Evolutionary conservation across 148 eudicot species (phyloP), one percentile per base, ranked within the genome.

Genomic region (Heliamphora exappendiculata): DNA sequence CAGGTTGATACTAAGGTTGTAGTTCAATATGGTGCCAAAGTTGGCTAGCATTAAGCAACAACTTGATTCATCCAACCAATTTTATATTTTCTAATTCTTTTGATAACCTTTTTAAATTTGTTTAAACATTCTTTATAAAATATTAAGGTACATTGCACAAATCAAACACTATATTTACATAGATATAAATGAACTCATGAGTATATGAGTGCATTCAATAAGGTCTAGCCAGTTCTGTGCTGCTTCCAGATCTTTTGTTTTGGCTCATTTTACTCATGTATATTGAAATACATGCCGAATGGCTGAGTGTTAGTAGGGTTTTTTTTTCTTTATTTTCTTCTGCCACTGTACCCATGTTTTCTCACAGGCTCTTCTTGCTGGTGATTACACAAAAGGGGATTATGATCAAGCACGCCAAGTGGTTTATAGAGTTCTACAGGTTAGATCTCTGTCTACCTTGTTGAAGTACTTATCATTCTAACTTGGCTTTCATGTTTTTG

Each of bases 281-380:
- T 41, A 4, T 73, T 37, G n/a, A 41, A 10, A 20, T 8, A 72
- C n/a, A 73, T 67, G 37, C 39, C 63, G 3, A 22, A 37, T 37
- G 16, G 49, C 20, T 64, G 26, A 51, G 63, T 51, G 11, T 49
- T 5, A 49, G 9, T 5, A 49, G 9, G 24, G 58, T 31, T 64
- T 57, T 33, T 49, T 10, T 64, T 51, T 19, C 9, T 24, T 14
- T 10, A 41, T 42, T 19, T 55, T 24, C 36, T 60, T 22, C 57
- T 20, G 2, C 41, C 57, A 41, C 26, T 57, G 24, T 70, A 26
- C 14, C 63, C 19, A 20, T 60, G 24, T 59, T 62, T 58, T 57
- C 79, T 57, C 20, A 68, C 85, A 94, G 98, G 88, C 98, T 76
- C 84, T 94, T 82, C 93, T 94, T 75, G 98, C 98, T 44, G 84